These are phyloP conservation scores for Colletotrichum scovillei DNA, from an alignment of 2,329 filamentous ascomycete genomes.

Conservation along the genomic window DNA sequence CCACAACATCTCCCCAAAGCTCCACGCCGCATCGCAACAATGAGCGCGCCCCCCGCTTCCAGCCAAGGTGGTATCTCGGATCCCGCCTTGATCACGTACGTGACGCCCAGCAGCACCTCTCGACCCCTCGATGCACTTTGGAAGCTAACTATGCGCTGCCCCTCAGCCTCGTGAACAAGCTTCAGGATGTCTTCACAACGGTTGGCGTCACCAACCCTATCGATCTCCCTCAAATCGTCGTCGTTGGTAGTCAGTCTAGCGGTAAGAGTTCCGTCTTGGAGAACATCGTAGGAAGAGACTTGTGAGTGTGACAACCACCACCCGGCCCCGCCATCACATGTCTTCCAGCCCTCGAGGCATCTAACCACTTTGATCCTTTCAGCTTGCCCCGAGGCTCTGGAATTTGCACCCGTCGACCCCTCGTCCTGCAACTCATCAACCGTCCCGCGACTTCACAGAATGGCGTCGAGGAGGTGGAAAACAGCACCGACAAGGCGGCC, in stretches of 20 bases:
- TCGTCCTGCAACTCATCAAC: constrained; percentile 98
- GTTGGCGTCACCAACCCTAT: constrained; percentile 99
- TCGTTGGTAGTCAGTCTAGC: constrained; percentile 98
- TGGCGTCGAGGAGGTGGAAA: constrained; percentile 75
- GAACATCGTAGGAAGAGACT: constrained; percentile 98
- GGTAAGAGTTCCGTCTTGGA: constrained; percentile 99
- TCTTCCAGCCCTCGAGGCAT: not conserved
- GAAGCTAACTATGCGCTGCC: constrained; percentile 28
- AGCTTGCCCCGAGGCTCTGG: constrained; percentile 97
- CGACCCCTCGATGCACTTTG: constrained; percentile 30
- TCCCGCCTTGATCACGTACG: constrained; percentile 74
- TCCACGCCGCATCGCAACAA: constrained; percentile 24
- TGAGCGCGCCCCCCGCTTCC: constrained; percentile 30
- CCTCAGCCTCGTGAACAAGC: constrained; percentile 89
- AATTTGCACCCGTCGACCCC: constrained; percentile 95
- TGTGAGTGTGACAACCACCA: constrained; percentile 71
- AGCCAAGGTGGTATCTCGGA: constrained; percentile 69
- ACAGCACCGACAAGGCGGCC: constrained; percentile 83
- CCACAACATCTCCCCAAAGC: constrained; percentile 1
- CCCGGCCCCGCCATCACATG: constrained; percentile 34
- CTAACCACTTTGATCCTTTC: constrained; percentile 43
- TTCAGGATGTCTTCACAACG: constrained; percentile 98
- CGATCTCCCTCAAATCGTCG: constrained; percentile 97
- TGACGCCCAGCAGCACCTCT: constrained; percentile 30
- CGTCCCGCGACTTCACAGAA: constrained; percentile 76